Conservation (phyloP, 139 green algal genomes). For the Chlorella sp. region DNA sequence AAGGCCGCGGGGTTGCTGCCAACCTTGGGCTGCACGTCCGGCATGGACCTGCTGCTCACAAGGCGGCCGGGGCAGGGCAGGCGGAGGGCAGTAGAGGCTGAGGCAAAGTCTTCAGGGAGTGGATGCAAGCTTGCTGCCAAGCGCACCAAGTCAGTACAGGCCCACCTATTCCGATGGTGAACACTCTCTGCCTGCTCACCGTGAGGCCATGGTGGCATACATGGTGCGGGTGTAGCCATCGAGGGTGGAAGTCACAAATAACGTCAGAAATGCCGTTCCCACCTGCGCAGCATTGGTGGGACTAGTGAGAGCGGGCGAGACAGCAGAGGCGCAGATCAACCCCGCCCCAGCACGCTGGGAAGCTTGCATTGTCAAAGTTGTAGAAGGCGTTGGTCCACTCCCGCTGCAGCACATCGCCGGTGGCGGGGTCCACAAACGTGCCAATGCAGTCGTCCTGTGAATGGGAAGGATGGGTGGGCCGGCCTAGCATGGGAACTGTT, state of each 20-base stretch:
- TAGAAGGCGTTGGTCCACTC: constrained; percentile 64
- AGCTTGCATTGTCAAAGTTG: constrained; percentile 87
- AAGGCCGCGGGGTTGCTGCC: constrained; percentile 70
- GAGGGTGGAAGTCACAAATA: constrained; percentile 81
- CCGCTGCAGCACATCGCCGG: constrained; percentile 2
- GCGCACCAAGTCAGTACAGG: no score
- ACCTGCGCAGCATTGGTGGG: neutral
- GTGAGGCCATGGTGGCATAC: constrained; percentile 22
- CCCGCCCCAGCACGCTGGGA: no score
- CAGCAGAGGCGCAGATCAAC: neutral
- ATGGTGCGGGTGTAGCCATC: constrained; percentile 75
- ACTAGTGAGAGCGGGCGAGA: neutral
- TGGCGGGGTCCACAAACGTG: constrained; percentile 54
- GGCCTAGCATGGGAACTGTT: no score
- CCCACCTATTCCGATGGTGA: no score
- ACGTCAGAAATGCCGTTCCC: constrained; percentile 66
- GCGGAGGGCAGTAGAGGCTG: no score
- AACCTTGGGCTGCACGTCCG: constrained; percentile 65
- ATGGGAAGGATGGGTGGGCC: no score
- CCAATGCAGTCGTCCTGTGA: constrained; percentile 62
- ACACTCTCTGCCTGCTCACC: neutral
- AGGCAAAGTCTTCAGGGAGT: no score
- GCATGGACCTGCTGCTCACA: constrained; percentile 2
- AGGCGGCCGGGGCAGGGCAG: neutral
- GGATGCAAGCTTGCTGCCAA: neutral